These are phyloP conservation scores for Euphorbia schlechtendalii DNA, from an alignment of 441 rosid species.

Conservation along the genomic window DNA sequence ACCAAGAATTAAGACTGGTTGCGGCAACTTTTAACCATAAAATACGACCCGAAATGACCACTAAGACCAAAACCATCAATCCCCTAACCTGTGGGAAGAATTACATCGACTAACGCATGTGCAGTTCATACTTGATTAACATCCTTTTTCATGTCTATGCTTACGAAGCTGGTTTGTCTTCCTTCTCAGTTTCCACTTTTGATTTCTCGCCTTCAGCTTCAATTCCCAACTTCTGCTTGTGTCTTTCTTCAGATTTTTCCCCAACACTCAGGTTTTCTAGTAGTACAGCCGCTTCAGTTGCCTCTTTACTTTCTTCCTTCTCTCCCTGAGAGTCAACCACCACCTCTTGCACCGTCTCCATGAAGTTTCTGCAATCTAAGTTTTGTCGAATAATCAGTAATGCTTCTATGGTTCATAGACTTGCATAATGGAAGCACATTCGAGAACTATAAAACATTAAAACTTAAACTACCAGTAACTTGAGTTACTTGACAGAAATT, in stretches of 20 bases:
- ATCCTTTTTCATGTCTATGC: neutral
- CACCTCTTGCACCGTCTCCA: slow-evolving; percentile 65
- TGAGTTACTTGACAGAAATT: neutral
- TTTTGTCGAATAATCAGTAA: no score
- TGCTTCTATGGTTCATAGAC: neutral
- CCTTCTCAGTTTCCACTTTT: slow-evolving; percentile 9
- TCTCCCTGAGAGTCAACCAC: slow-evolving; percentile 53
- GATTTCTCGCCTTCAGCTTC: slow-evolving; percentile 19
- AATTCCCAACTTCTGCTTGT: slow-evolving; percentile 32
- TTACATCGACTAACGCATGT: no score
- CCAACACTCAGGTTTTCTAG: slow-evolving; percentile 65
- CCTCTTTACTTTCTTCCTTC: slow-evolving; percentile 56
- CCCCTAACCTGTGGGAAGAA: no score
- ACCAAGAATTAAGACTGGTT: no score
- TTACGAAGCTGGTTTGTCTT: slow-evolving; percentile 12
- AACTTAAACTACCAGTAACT: neutral
- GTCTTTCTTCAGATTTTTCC: slow-evolving; percentile 40
- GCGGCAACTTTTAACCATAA: no score
- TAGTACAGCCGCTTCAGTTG: slow-evolving; percentile 52
- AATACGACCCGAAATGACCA: no score
- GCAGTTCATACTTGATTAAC: no score
- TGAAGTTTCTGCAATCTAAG: slow-evolving; percentile 82
- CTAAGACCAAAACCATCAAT: no score
- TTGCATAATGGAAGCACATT: neutral
- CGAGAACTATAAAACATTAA: no score